Percentiles rank a stretch among this genome's conserved stretches.
These are phyloP conservation scores for Cyberlindnera mycetangii DNA, from an alignment of 805 yeast genomes.

Conservation along the genomic window DNA sequence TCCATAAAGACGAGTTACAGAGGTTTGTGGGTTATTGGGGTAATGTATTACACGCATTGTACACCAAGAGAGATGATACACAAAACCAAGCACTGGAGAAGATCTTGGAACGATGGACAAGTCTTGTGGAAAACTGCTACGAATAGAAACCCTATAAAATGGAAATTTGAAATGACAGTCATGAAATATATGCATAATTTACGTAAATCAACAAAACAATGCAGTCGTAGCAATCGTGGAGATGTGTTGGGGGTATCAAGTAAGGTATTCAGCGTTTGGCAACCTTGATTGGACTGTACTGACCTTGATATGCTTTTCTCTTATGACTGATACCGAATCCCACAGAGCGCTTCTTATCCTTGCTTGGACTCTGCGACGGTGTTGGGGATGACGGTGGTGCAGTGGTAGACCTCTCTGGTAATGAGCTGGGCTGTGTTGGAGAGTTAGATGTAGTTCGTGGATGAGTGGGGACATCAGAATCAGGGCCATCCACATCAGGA, in stretches of 20 bases:
- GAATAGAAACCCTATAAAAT: not conserved
- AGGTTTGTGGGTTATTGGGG: conserved; percentile 54
- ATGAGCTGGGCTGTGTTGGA: not conserved
- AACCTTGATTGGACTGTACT: conserved; percentile 26
- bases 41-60: conserved; percentile 40
- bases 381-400: not conserved
- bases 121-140: conserved; percentile 5
- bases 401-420: not conserved
- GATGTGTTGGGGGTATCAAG: not conserved
- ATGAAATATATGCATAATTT: not conserved
- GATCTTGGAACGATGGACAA: conserved; percentile 36
- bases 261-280: conserved; percentile 17
- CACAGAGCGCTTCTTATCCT: conserved; percentile 8
- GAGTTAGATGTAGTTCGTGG: not conserved
- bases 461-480: not conserved
- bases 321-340: conserved; percentile 26
- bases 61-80: conserved; percentile 32
- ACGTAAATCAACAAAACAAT: too few relatives aligned
- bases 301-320: conserved; percentile 19
- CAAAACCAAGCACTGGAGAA: conserved; percentile 34
- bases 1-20: conserved; percentile 26
- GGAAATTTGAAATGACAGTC: not conserved
- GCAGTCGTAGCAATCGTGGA: not conserved
- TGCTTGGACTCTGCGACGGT: conserved; percentile 9
- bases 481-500: not conserved